A percentile compares a stretch with the other conserved stretches of the same genome.
Evolutionary conservation across 2,329 filamentous ascomycete species (phyloP).

Genomic region (Albophoma yamanashiensis): DNA sequence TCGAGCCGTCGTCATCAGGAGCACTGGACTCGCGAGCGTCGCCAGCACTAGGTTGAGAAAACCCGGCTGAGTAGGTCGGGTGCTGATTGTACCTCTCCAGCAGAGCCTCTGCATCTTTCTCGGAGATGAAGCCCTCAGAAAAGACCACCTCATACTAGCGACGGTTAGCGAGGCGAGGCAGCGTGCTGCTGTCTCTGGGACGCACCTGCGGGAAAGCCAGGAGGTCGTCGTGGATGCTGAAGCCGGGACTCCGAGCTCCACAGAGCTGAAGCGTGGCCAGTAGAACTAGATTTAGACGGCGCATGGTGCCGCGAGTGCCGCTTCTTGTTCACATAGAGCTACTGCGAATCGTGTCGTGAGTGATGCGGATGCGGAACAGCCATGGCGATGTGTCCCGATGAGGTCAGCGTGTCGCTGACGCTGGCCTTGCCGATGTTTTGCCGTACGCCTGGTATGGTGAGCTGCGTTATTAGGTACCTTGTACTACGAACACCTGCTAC

Average conservation of each 20-base stretch:
- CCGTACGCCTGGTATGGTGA: background rate
- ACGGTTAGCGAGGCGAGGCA: background rate
- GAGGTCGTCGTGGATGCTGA: slow-evolving; percentile 83
- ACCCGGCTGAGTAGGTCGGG: slow-evolving; percentile 28
- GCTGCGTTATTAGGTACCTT: too few relatives aligned
- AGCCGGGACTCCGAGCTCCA: slow-evolving; percentile 42
- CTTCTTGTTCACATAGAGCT: slow-evolving; percentile 17
- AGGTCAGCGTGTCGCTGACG: background rate
- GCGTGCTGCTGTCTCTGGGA: slow-evolving; percentile 1
- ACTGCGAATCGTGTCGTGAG: background rate
- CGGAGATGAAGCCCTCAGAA: slow-evolving; percentile 59
- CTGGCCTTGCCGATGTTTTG: background rate
- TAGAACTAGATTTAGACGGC: slow-evolving; percentile 34
- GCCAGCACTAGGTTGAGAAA: slow-evolving; percentile 27
- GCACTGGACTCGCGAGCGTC: slow-evolving; percentile 7
- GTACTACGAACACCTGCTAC: too few relatives aligned
- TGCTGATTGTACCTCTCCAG: slow-evolving; percentile 32
- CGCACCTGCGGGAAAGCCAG: slow-evolving; percentile 77
- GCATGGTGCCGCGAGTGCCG: slow-evolving; percentile 31
- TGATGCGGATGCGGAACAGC: background rate
- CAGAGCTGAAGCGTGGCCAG: slow-evolving; percentile 33
- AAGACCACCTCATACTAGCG: slow-evolving; percentile 70
- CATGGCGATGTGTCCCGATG: background rate
- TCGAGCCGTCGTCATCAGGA: slow-evolving; percentile 17
- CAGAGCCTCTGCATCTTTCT: slow-evolving; percentile 55